Base-by-base conservation (phyloP, 179 eudicot species). In the Beta macrorhiza region DNA sequence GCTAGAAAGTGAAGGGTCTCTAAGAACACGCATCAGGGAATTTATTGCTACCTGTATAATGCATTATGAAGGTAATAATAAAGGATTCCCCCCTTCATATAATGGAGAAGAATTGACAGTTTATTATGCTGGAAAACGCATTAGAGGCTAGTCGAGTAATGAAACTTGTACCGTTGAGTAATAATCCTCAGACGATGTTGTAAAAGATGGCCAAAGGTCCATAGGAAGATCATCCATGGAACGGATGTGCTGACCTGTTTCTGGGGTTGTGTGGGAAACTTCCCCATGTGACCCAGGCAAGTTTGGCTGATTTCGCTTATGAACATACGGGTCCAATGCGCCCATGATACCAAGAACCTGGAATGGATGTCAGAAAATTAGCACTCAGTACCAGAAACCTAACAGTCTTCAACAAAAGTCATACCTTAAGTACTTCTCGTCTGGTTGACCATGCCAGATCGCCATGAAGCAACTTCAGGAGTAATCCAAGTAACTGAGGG, bases 271-370 rank as follows among this genome's bases (percentile, higher is more conserved):
- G 76, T 93, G 91, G 76, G 86, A 87, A 83, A 89, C 91, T 83
- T 97, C 99, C 69, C 89, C 97, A 79, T 91, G 98, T 51, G 91
- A 86, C 47, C 98, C 97, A 61, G 92, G 92, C 87, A 91, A 82
- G 85, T 93, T 91, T 61, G 87, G 92, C 83, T 94, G 98, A 85
- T 97, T 97, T 78, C 93, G 90, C 86, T 97, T 97, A 82, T 97
- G 98, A 59, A 81, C 93, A 86, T 97, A 97, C 68, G 99, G 98
- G 86, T 97, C 99, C 80, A 94, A 85, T 80, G 99, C 99, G 74
- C 99, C 99, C 98, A 94, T 94, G 81, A 97, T 97, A 68, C 99
- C 98, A 81, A 97, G 93, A 84, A 97, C 99, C 99, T 97, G 78
- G 22, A 74, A 22, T 7, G 6, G 59, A 51, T 22, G 49, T 49